A percentile compares a stretch with the other conserved stretches of the same genome.
phyloP scores from a whole-genome alignment of 345 rosid genomes.

The Garcia nutans region DNA sequence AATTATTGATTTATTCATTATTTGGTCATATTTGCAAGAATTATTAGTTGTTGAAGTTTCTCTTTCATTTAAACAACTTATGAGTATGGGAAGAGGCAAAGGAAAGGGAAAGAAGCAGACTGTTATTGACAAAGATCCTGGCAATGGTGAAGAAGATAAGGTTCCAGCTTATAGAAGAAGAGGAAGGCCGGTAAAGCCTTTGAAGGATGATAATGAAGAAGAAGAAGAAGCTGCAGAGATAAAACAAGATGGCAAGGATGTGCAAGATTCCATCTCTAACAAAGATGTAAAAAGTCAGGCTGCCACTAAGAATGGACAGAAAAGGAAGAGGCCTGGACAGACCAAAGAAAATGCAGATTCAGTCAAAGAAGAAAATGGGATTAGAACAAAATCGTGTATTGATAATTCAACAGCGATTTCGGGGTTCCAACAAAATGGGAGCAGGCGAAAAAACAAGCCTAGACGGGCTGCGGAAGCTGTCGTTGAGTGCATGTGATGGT shows the following conservation, averaged over 20 bases:
- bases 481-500: conserved; percentile 56
- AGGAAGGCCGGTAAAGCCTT: conserved; percentile 67
- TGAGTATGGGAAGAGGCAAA: conserved; percentile 60
- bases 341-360: conserved; percentile 33
- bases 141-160: conserved; percentile 65
- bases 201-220: conserved; percentile 48
- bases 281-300: conserved; percentile 40
- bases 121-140: conserved; percentile 45
- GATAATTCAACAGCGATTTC: conserved; percentile 42
- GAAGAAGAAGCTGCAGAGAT: conserved; percentile 33
- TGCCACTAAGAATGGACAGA: conserved; percentile 45
- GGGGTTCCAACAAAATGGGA: conserved; percentile 61
- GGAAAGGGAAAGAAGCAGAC: conserved; percentile 72
- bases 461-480: conserved; percentile 83
- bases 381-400: conserved; percentile 39
- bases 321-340: conserved; percentile 51
- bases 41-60: background rate
- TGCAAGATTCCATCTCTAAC: conserved; percentile 33
- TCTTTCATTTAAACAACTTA: background rate
- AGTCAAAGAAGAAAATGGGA: conserved; percentile 49
- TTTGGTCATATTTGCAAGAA: background rate
- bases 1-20: background rate
- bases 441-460: conserved; percentile 73
- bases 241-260: conserved; percentile 43
- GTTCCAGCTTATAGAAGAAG: conserved; percentile 51